Percentiles rank a stretch among this genome's conserved stretches.
Conservation (phyloP, 306 rosid genomes). For the Rosa multiflora region DNA sequence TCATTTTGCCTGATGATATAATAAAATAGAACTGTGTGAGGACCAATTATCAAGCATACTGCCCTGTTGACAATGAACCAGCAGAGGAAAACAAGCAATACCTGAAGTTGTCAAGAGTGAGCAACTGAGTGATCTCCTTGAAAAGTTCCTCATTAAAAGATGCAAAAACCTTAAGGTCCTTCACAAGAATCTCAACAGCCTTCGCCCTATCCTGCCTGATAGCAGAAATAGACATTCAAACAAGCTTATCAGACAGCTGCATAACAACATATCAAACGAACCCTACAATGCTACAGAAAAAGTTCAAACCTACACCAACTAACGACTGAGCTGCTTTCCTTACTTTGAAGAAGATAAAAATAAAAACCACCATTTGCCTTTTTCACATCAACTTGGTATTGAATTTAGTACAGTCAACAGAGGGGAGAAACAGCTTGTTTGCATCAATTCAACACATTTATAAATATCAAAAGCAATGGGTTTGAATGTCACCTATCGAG, state of each 20-base stretch:
- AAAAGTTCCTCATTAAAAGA: conserved; percentile 49
- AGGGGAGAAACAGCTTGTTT: background rate
- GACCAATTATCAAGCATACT: conserved; percentile 1
- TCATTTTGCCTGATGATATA: conserved; percentile 41
- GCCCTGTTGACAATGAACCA: background rate
- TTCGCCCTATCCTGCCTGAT: conserved; percentile 49
- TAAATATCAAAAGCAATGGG: background rate
- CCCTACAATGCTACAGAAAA: background rate
- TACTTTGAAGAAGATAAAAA: background rate
- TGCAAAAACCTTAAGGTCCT: conserved; percentile 49
- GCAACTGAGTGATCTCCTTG: conserved; percentile 51
- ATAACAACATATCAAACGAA: background rate
- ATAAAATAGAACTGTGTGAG: conserved; percentile 9
- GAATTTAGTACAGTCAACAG: background rate
- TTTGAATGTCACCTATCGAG: conserved; percentile 42
- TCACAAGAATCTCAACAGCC: conserved; percentile 49
- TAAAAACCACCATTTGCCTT: background rate
- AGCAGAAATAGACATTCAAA: background rate
- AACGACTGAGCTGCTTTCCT: background rate
- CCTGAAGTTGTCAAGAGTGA: conserved; percentile 51
- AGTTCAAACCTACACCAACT: background rate
- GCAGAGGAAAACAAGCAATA: conserved; percentile 3
- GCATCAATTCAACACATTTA: background rate
- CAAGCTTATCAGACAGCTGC: background rate
- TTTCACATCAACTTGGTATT: background rate